phyloP scores from a whole-genome alignment of 805 yeast species.

The Suhomyces faveliae region DNA sequence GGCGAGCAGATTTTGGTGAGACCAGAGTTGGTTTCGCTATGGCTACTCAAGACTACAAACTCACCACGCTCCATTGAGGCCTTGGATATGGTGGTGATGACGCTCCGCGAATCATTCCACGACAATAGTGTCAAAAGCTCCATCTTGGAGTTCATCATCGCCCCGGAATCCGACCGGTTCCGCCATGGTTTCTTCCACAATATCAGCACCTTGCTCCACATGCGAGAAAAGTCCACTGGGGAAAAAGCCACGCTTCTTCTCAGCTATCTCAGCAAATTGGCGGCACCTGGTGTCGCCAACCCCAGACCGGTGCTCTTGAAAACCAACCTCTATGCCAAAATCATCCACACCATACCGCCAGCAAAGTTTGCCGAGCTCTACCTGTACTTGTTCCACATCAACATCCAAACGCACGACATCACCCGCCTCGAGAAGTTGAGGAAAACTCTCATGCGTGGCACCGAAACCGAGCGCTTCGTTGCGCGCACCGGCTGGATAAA shows the following conservation, averaged over 20 bases:
- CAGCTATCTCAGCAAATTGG: conserved; percentile 26
- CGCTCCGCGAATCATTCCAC: conserved; percentile 17
- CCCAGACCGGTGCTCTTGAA: conserved; percentile 20
- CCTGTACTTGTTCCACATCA: conserved; percentile 30
- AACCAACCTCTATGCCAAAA: conserved; percentile 13
- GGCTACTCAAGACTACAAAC: neutral
- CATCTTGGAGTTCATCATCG: conserved; percentile 25
- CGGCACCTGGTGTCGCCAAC: conserved; percentile 23
- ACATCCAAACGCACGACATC: conserved; percentile 27
- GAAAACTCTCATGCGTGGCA: conserved; percentile 25
- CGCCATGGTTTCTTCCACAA: conserved; percentile 18
- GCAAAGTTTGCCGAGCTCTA: conserved; percentile 22
- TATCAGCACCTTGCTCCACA: conserved; percentile 13
- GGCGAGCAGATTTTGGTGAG: conserved; percentile 28
- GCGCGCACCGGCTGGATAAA: conserved; percentile 36
- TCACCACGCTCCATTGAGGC: neutral
- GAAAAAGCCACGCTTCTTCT: conserved; percentile 20
- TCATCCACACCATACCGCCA: conserved; percentile 19
- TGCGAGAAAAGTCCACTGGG: conserved; percentile 10
- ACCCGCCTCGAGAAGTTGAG: conserved; percentile 18
- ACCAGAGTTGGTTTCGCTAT: conserved; percentile 21
- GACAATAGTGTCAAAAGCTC: conserved; percentile 25
- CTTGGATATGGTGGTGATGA: conserved; percentile 11
- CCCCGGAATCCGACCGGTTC: conserved; percentile 19
- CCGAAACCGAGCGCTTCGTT: conserved; percentile 30